phyloP scores from a whole-genome alignment of 2,329 filamentous ascomycete species.

The Verticillium albo-atrum region DNA sequence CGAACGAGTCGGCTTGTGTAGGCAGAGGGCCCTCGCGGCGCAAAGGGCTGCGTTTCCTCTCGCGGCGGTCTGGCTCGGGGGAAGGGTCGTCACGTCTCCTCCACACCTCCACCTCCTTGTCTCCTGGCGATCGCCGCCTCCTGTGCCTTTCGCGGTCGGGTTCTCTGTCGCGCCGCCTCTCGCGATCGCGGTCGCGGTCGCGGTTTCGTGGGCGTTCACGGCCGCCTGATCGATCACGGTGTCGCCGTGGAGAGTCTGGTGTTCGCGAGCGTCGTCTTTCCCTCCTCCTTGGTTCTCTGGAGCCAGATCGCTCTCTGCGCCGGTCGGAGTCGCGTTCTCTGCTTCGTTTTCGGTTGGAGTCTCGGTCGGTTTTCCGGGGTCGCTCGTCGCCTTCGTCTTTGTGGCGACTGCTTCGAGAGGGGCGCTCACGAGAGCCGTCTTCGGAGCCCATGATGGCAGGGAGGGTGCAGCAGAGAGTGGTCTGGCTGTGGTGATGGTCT shows the following conservation, averaged over 20 bases:
- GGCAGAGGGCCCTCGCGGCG: slow-evolving; percentile 47
- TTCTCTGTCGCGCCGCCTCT: slow-evolving; percentile 10
- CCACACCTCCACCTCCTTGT: slow-evolving; percentile 18
- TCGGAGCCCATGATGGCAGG: slow-evolving; percentile 7
- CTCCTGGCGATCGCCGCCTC: slow-evolving; percentile 27
- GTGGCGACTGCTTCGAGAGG: slow-evolving; percentile 4
- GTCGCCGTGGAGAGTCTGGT: slow-evolving; percentile 4
- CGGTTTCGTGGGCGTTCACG: slow-evolving; percentile 15
- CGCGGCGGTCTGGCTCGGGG: slow-evolving; percentile 16
- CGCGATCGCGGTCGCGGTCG: slow-evolving; percentile 10
- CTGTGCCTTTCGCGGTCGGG: slow-evolving; percentile 20
- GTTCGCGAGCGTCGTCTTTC: slow-evolving; percentile 10
- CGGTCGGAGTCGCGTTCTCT: slow-evolving; percentile 3
- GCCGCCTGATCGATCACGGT: slow-evolving; percentile 10
- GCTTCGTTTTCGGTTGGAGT: slow-evolving; percentile 7
- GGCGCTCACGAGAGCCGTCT: slow-evolving; percentile 6
- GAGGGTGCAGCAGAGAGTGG: background rate
- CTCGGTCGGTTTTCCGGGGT: slow-evolving; percentile 1
- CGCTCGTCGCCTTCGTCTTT: slow-evolving; percentile 1
- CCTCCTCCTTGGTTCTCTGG: slow-evolving; percentile 1
- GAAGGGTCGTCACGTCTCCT: slow-evolving; percentile 1
- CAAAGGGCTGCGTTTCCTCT: slow-evolving; percentile 13
- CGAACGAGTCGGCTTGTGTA: slow-evolving; percentile 57
- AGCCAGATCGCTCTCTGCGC: slow-evolving; percentile 4
- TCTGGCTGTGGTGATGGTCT: background rate